Percentiles rank a stretch among this genome's conserved stretches.
Conservation (phyloP, 2,329 filamentous ascomycete genomes). For the Diplodia sapinea region DNA sequence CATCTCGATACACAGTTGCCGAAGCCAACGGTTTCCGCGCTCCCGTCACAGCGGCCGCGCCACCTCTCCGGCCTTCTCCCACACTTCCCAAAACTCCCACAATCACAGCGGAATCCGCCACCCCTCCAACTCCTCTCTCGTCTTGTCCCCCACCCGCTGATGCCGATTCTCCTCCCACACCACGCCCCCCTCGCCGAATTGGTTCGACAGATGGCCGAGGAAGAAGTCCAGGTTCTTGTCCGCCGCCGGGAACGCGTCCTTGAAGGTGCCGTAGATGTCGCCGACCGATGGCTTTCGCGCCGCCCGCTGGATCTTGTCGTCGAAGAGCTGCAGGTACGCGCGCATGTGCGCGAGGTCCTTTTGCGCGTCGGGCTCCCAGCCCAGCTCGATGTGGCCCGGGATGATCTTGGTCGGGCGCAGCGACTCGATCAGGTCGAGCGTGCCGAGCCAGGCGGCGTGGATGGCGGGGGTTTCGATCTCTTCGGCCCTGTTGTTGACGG, state of each 20-base stretch:
- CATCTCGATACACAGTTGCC: too few relatives aligned
- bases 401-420: conserved; percentile 41
- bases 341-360: conserved; percentile 41
- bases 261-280: conserved; percentile 42
- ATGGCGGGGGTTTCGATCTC: conserved; percentile 41
- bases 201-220: conserved; percentile 43
- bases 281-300: conserved; percentile 37
- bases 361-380: conserved; percentile 40
- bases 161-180: conserved; percentile 45
- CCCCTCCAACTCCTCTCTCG: conserved; percentile 32
- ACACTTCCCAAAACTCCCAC: too few relatives aligned
- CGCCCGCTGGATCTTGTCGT: conserved; percentile 40
- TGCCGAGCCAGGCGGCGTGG: conserved; percentile 37
- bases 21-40: too few relatives aligned
- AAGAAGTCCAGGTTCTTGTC: conserved; percentile 46
- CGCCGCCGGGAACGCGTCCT: conserved; percentile 40
- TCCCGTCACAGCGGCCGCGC: too few relatives aligned
- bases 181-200: conserved; percentile 42
- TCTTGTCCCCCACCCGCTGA: conserved; percentile 33
- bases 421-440: conserved; percentile 37
- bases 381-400: conserved; percentile 39
- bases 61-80: too few relatives aligned
- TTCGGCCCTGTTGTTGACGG: conserved; percentile 34
- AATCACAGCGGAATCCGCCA: conserved; percentile 31
- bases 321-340: conserved; percentile 42